phyloP scores from a whole-genome alignment of 805 yeast species.

The Teunomyces stri region DNA sequence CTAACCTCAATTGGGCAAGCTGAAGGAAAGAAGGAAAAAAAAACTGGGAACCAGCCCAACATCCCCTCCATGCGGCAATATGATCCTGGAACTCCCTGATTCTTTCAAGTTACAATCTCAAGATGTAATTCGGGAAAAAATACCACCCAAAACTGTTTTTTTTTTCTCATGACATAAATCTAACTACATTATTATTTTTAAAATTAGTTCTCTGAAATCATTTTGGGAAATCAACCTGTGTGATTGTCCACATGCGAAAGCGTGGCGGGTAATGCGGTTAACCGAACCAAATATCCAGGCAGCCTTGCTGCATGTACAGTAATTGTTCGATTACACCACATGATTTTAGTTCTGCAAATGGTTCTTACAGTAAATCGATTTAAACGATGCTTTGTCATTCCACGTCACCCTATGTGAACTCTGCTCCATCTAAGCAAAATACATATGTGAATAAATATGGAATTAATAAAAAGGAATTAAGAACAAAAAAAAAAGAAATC shows the following conservation, averaged over 20 bases:
- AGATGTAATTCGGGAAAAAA: neutral
- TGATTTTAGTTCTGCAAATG: too few relatives aligned
- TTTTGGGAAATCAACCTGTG: neutral
- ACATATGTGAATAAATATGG: neutral
- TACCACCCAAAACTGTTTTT: slow-evolving; percentile 1
- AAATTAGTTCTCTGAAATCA: neutral
- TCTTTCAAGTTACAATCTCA: neutral
- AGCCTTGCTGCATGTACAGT: neutral
- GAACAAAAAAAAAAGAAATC: neutral
- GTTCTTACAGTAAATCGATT: too few relatives aligned
- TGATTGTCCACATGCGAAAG: neutral
- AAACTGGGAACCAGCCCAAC: neutral
- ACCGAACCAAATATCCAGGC: neutral
- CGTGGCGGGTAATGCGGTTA: neutral
- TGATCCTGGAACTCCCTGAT: neutral
- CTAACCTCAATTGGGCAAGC: neutral
- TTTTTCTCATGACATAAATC: slow-evolving; percentile 1
- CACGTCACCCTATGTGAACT: too few relatives aligned
- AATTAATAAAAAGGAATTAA: neutral
- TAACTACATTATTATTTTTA: slow-evolving; percentile 1
- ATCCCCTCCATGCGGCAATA: neutral
- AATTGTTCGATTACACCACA: neutral
- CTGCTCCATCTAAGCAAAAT: too few relatives aligned
- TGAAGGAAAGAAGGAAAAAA: neutral
- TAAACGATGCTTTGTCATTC: too few relatives aligned